These are phyloP conservation scores for Strobilomyces confusus DNA, from an alignment of 768 basidiomycete species.

Conservation along the genomic window DNA sequence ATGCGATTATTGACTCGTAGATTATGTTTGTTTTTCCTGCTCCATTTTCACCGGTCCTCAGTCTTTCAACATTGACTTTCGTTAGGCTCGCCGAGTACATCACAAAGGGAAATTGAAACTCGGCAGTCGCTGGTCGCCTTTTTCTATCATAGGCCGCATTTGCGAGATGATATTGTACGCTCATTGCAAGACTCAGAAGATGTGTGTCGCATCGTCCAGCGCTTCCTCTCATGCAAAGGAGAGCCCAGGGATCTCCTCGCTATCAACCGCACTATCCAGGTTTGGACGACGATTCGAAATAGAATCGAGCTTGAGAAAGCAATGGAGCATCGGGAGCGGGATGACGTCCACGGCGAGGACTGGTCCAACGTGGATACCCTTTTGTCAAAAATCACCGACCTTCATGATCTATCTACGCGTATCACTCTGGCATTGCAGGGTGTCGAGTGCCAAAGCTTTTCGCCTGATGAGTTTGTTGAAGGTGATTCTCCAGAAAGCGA, in stretches of 20 bases:
- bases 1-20: slow-evolving; percentile 70
- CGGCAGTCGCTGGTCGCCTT: slow-evolving; percentile 77
- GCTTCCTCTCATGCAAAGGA: slow-evolving; percentile 66
- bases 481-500: slow-evolving; percentile 15
- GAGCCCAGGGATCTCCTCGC: slow-evolving; percentile 60
- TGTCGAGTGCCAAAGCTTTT: slow-evolving; percentile 19
- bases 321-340: slow-evolving; percentile 40
- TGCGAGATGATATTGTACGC: slow-evolving; percentile 59
- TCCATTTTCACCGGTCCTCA: background rate
- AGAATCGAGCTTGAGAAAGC: slow-evolving; percentile 54
- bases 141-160: slow-evolving; percentile 56
- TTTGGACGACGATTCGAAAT: slow-evolving; percentile 52
- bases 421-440: slow-evolving; percentile 50
- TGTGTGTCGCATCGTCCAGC: slow-evolving; percentile 70
- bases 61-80: slow-evolving; percentile 12
- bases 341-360: slow-evolving; percentile 28
- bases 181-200: slow-evolving; percentile 62
- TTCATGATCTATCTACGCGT: slow-evolving; percentile 49
- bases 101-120: slow-evolving; percentile 62
- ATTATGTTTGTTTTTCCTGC: slow-evolving; percentile 54
- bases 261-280: slow-evolving; percentile 56
- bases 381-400: slow-evolving; percentile 47
- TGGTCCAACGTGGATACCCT: slow-evolving; percentile 58
- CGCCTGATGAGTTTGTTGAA: slow-evolving; percentile 22
- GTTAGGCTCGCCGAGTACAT: slow-evolving; percentile 82